Base-by-base conservation (phyloP, 345 rosid species). In the Isatis tinctoria region DNA sequence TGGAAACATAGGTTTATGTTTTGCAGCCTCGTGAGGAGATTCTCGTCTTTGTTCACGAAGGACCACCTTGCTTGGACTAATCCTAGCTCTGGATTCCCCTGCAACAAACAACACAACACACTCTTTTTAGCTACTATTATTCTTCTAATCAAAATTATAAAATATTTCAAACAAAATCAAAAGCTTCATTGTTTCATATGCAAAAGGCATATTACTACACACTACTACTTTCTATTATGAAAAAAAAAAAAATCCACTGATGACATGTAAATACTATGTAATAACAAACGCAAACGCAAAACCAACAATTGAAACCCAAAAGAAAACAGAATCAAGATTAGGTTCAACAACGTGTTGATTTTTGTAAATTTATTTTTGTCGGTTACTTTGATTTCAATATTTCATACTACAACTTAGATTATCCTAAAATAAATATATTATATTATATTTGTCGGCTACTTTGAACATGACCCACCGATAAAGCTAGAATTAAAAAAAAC, bases 51-150 rank as follows among this genome's bases (percentile, higher is more conserved):
- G 87, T 93, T 93, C 58, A 90, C 91, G 3, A 90, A 93, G 0
- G 97, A 83, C 97, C 97, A 93, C 3, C 98, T 89, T 48, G 97
- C 92, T 73, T 93, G 98, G 59, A 93, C 96, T 8, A 93, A 71
- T 7, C 92, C 98, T 27, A 93, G 45, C 24, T 93, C 90, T 28
- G 93, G 90, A 77, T 93, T 91, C 20, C 87, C 94, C 98, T 93
- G 89, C 70, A 73, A 53, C 14, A 51, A 49, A 22, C 47, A 52
- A 32, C 28, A 58, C 35, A 24, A 11, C 32, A 11, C 60, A 7
- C 37, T 54, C 6, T 4, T 33, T 30, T 54, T 4, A 18, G 47
- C n/a, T 41, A 40, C n/a, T 70, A 13, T 66, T 49, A 7, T 41
- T n/a, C n/a, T 35, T 35, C 45, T 56, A 54, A 17, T 28, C 26